Evolutionary conservation across 2,329 filamentous ascomycete species (phyloP).

Genomic region (Coniochaeta pulveracea): DNA sequence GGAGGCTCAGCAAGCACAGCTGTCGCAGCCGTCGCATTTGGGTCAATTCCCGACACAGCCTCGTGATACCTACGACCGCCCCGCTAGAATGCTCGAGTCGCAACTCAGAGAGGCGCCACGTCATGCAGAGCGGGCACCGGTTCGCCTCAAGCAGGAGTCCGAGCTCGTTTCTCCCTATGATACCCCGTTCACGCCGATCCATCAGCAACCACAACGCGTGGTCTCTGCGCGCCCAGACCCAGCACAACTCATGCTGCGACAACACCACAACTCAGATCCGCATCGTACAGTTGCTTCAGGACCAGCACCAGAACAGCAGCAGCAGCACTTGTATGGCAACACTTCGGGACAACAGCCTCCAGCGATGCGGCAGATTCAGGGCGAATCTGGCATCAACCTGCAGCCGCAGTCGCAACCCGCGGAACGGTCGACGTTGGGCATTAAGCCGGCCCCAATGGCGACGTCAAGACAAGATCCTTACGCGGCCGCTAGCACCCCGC

Average conservation of each 20-base stretch:
- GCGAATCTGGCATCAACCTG: conserved; percentile 22
- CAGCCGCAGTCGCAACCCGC: conserved; percentile 25
- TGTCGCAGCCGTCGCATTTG: no score
- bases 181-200: conserved; percentile 22
- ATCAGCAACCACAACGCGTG: conserved; percentile 26
- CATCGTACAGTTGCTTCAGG: conserved; percentile 24
- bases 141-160: conserved; percentile 38
- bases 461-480: conserved; percentile 14
- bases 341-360: no score
- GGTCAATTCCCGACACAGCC: no score
- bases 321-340: no score
- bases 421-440: conserved; percentile 24
- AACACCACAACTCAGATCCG: conserved; percentile 29
- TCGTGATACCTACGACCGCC: conserved; percentile 11
- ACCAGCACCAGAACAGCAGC: no score
- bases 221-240: conserved; percentile 23
- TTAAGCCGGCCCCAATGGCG: conserved; percentile 23
- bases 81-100: conserved; percentile 10
- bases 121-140: conserved; percentile 13
- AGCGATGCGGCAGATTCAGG: conserved; percentile 13
- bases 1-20: conserved; percentile 9
- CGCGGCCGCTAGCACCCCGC: conserved; percentile 6
- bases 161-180: conserved; percentile 35
- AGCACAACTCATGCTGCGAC: conserved; percentile 28
- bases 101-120: conserved; percentile 16